Conservation (phyloP, 257 asterid species). For the Gentiana straminea region DNA sequence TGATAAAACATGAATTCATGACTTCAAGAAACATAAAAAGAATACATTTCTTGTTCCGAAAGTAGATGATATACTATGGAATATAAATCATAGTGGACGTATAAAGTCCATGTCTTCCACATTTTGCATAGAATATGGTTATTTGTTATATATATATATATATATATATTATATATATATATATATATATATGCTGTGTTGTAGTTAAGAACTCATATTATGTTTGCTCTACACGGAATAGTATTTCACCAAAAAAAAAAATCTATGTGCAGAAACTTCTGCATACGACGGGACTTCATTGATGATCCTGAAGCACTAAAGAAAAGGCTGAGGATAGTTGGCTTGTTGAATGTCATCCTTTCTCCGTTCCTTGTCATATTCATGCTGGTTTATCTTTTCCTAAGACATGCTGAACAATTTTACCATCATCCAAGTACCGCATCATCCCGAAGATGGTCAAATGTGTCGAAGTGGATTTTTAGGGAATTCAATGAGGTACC, state of each 20-base stretch:
- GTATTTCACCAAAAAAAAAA: too few species aligned
- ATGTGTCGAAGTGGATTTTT: conserved; percentile 90
- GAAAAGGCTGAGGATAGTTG: conserved; percentile 90
- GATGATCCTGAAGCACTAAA: conserved; percentile 67
- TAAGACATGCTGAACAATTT: conserved; percentile 96
- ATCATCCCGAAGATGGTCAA: conserved; percentile 97
- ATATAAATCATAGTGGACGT: too few species aligned
- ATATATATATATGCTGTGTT: too few species aligned
- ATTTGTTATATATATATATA: too few species aligned
- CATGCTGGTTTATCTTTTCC: conserved; percentile 92
- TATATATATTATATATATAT: too few species aligned
- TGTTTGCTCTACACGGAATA: too few species aligned
- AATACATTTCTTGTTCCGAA: not conserved
- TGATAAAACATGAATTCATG: too few species aligned
- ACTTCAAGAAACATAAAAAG: too few species aligned
- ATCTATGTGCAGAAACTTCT: conserved; percentile 58
- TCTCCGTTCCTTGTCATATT: conserved; percentile 94
- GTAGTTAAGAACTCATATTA: too few species aligned
- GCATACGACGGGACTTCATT: conserved; percentile 70
- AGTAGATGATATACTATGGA: too few species aligned
- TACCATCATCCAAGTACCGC: conserved; percentile 95
- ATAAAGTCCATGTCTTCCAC: too few species aligned
- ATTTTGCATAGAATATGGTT: too few species aligned
- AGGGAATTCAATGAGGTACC: conserved; percentile 97
- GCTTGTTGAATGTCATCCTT: conserved; percentile 64